Evolutionary conservation across 441 rosid genomes (phyloP), one percentile per base, ranked within the genome.

Genomic region (Gossypium davidsonii): DNA sequence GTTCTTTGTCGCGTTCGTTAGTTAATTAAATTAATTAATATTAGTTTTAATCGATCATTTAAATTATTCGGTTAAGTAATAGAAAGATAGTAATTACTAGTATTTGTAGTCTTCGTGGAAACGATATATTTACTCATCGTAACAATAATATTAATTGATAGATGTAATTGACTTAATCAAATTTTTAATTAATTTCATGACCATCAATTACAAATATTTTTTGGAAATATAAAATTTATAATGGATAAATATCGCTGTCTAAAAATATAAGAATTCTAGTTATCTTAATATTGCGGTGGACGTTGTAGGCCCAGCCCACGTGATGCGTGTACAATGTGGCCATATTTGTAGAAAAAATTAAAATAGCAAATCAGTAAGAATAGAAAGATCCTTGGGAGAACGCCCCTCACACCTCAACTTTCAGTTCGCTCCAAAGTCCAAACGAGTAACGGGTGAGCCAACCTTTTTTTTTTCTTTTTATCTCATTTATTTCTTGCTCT

Each of bases 361-460:
- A 8, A 63, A 39, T 76, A 70, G 73, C 70, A 71, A 64, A 76
- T 64, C 15, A 4, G 64, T 59, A 28, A 70, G 23, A 17, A 17
- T 0, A 0, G 6, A 0, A 3, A 66, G 37, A 71, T 2, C 17
- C 28, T 53, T 1, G 4, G 5, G 1, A 52, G 21, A 26, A 46
- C 15, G 28, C 52, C 77, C 73, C 72, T 63, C 69, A 4, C 70
- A 58, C 23, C 53, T 6, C 56, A 66, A 14, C 75, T 56, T 44
- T 55, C 9, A 57, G 28, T n/a, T 42, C 56, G 18, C 10, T 14
- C 56, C 21, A 52, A 52, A 52, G 10, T 49, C 48, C 67, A 46
- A 23, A 56, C 82, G 73, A 67, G 61, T 65, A 80, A 74, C 77
- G 76, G 79, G 78, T 62, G 70, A 73, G 68, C 67, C 18, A 73